phyloP scores from a whole-genome alignment of 2,329 filamentous ascomycete species.

The Pleurostoma richardsiae region DNA sequence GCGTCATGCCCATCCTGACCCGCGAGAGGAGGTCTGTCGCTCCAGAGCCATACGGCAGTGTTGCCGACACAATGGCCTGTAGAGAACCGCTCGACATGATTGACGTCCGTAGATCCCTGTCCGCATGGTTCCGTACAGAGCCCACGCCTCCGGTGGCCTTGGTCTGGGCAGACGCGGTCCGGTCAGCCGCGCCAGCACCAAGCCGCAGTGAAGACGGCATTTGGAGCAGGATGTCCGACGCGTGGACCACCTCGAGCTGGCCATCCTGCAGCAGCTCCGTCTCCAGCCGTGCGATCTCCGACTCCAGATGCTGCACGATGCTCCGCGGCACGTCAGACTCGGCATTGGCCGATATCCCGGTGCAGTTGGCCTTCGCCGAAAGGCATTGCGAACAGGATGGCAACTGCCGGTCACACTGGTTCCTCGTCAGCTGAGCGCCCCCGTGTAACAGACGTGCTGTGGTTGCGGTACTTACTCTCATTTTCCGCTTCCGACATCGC shows the following conservation, averaged over 20 bases:
- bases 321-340: slow-evolving; percentile 20
- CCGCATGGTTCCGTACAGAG: neutral
- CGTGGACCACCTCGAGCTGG: slow-evolving; percentile 16
- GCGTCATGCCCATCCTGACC: slow-evolving; percentile 24
- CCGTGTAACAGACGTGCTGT: neutral
- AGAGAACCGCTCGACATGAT: slow-evolving; percentile 19
- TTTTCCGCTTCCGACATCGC: slow-evolving; percentile 9
- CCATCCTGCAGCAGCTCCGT: slow-evolving; percentile 19
- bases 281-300: slow-evolving; percentile 25
- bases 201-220: slow-evolving; percentile 9
- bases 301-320: slow-evolving; percentile 24
- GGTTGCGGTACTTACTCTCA: slow-evolving; percentile 7
- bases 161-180: neutral
- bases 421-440: too few relatives aligned
- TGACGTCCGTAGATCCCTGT: slow-evolving; percentile 6
- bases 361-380: slow-evolving; percentile 14
- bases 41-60: slow-evolving; percentile 18
- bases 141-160: neutral
- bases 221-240: neutral
- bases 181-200: neutral
- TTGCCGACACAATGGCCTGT: slow-evolving; percentile 20
- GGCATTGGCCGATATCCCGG: slow-evolving; percentile 18
- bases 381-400: slow-evolving; percentile 21
- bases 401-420: slow-evolving; percentile 12
- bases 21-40: slow-evolving; percentile 21